A percentile compares a stretch with the other conserved stretches of the same genome.
phyloP scores from a whole-genome alignment of 1,139 yeast genomes.

The Hemisphaericaspora xylanilytica region DNA sequence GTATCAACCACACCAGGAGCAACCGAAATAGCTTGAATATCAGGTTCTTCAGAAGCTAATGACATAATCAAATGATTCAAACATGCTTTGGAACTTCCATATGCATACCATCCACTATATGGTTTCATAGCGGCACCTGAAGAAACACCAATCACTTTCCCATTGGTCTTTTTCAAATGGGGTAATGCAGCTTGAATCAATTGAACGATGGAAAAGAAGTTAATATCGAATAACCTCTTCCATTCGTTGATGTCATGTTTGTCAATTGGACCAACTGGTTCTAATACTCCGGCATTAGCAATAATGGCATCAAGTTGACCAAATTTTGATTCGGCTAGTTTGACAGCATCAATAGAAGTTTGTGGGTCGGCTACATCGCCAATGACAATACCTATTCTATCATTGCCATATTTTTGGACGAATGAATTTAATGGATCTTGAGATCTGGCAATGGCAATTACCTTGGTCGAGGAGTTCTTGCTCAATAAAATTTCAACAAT shows the following conservation, averaged over 20 bases:
- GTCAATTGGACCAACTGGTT: constrained; percentile 66
- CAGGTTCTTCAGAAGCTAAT: constrained; percentile 64
- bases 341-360: constrained; percentile 41
- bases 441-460: constrained; percentile 76
- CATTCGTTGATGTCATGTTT: constrained; percentile 52
- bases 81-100: constrained; percentile 89
- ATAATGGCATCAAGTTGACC: constrained; percentile 69
- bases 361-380: constrained; percentile 64
- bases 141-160: constrained; percentile 70
- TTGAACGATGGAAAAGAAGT: constrained; percentile 72
- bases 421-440: constrained; percentile 45
- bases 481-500: constrained; percentile 55
- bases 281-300: constrained; percentile 86
- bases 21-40: constrained; percentile 59
- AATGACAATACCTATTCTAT: constrained; percentile 50
- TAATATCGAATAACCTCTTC: constrained; percentile 68
- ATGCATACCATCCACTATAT: constrained; percentile 81
- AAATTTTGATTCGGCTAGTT: constrained; percentile 46
- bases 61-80: constrained; percentile 69
- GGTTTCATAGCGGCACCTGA: constrained; percentile 75
- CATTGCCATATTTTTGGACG: constrained; percentile 42
- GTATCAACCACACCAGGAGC: constrained; percentile 97
- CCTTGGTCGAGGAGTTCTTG: constrained; percentile 35
- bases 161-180: constrained; percentile 52
- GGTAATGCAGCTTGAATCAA: constrained; percentile 61